Percentiles rank a stretch among this genome's conserved stretches.
Conservation (phyloP, 306 rosid genomes). For the Prinsepia uniflora region DNA sequence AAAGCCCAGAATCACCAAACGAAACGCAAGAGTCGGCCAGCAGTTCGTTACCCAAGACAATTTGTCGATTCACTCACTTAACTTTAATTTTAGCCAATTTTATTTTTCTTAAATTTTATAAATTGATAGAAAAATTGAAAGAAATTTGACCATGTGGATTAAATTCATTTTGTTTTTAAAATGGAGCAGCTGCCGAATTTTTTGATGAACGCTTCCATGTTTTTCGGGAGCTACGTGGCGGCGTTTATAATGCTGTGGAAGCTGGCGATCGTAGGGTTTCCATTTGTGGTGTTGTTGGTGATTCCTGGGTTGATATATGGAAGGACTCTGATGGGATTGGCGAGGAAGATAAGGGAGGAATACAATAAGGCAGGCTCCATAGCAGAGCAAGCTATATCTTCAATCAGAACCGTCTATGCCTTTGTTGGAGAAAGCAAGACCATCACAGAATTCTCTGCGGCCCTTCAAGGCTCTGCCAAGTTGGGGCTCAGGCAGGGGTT, state of each 20-base stretch:
- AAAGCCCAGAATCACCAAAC: too few species aligned
- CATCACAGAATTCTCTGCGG: constrained; percentile 54
- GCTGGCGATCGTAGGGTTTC: constrained; percentile 72
- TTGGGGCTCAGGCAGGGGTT: constrained; percentile 81
- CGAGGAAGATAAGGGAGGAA: constrained; percentile 63
- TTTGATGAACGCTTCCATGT: constrained; percentile 56
- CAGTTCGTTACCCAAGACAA: too few species aligned
- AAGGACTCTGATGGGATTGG: constrained; percentile 60
- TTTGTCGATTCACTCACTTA: too few species aligned
- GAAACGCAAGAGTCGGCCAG: too few species aligned
- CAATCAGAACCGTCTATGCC: constrained; percentile 80
- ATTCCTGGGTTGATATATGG: constrained; percentile 86
- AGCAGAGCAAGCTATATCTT: constrained; percentile 84
- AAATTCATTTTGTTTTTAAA: too few species aligned
- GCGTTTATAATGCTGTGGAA: constrained; percentile 71
- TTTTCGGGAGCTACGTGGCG: constrained; percentile 66
- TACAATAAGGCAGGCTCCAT: constrained; percentile 62
- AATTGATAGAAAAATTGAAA: too few species aligned
- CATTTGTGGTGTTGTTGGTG: constrained; percentile 61
- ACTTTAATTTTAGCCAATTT: too few species aligned
- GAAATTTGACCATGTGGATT: too few species aligned
- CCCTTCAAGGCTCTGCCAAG: constrained; percentile 59
- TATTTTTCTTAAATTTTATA: too few species aligned
- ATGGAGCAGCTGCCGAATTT: constrained; percentile 65
- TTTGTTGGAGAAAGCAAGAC: constrained; percentile 78